phyloP scores from a whole-genome alignment of 306 rosid species.

The Medicago ruthenica region DNA sequence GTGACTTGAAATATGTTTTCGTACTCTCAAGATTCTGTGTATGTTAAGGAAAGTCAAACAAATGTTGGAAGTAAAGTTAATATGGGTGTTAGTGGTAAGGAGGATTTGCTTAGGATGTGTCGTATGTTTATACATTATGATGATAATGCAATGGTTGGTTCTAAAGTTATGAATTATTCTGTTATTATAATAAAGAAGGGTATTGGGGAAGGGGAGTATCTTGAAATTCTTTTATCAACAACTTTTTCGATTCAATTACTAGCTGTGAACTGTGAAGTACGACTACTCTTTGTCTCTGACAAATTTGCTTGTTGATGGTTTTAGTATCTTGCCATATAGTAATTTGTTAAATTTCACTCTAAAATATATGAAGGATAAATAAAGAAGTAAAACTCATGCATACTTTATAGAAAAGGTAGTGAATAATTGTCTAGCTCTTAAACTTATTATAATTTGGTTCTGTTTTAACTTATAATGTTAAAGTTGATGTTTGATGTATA shows the following conservation, averaged over 20 bases:
- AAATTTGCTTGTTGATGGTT: constrained; percentile 11
- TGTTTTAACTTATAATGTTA: constrained; percentile 11
- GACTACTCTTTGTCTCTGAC: not conserved
- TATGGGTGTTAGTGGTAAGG: not conserved
- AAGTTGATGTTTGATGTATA: not conserved
- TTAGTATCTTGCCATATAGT: not conserved
- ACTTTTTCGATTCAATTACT: constrained; percentile 9
- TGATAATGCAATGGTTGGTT: not conserved
- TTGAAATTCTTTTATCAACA: not conserved
- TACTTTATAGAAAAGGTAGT: constrained; percentile 13
- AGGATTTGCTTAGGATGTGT: not conserved
- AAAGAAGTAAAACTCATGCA: not conserved
- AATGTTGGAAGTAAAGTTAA: constrained; percentile 5
- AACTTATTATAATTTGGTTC: not conserved
- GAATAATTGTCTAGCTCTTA: not conserved
- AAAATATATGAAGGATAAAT: not conserved
- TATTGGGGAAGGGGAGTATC: not conserved
- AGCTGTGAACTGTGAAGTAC: not conserved
- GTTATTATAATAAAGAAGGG: not conserved
- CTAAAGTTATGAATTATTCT: not conserved
- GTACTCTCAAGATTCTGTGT: not conserved
- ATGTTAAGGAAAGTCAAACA: not conserved
- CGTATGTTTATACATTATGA: not conserved
- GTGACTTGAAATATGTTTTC: constrained; percentile 5
- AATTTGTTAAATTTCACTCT: not conserved